A percentile compares a stretch with the other conserved stretches of the same genome.
Conservation (phyloP, 345 rosid species). For the Punica granatum region DNA sequence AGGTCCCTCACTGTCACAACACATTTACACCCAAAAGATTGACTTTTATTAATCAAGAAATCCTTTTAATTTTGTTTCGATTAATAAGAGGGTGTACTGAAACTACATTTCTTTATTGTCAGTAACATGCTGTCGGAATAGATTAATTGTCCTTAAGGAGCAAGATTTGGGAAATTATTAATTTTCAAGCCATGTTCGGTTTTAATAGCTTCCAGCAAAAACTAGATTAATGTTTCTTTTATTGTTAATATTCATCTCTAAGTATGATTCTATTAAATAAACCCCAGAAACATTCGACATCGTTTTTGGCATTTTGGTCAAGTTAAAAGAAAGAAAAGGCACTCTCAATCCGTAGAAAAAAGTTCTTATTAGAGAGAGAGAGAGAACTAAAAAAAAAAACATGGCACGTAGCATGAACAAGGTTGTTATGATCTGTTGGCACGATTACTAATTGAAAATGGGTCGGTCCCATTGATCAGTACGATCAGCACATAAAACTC, state of each 20-base stretch:
- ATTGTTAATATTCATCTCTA: neutral
- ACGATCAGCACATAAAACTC: too few relatives aligned
- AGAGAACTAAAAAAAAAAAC: neutral
- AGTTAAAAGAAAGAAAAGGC: neutral
- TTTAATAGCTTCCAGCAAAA: neutral
- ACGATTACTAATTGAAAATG: too few relatives aligned
- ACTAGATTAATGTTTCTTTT: neutral
- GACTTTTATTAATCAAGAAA: constrained; percentile 23
- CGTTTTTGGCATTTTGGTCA: constrained; percentile 5
- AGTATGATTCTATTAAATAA: neutral
- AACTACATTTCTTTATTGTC: neutral
- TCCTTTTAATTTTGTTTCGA: neutral
- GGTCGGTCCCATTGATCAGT: too few relatives aligned
- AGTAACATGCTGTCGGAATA: constrained; percentile 6
- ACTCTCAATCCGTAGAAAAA: neutral
- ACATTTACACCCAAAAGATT: constrained; percentile 24
- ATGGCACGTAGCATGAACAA: too few relatives aligned
- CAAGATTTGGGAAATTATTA: constrained; percentile 2
- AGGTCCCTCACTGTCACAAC: constrained; percentile 15
- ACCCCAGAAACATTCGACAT: constrained; percentile 5
- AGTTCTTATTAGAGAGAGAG: neutral
- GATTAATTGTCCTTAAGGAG: neutral
- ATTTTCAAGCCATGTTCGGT: neutral
- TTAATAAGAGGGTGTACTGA: neutral
- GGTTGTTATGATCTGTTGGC: too few relatives aligned